A percentile compares a stretch with the other conserved stretches of the same genome.
Conservation (phyloP, 2,329 filamentous ascomycete genomes). For the Fusarium subglutinans region DNA sequence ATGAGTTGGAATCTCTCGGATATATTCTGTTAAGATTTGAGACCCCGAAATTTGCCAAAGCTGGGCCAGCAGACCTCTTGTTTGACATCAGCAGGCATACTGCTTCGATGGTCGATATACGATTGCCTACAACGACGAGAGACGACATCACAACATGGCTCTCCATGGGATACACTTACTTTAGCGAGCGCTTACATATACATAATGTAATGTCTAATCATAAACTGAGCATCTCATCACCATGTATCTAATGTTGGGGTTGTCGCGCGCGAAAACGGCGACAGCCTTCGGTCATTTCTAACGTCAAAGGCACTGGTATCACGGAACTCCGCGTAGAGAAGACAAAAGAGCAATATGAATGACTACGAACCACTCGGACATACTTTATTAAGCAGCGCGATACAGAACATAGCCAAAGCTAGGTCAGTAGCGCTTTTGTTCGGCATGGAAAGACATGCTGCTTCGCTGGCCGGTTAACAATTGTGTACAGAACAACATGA, state of each 20-base stretch:
- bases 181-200: too few species aligned
- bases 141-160: not conserved
- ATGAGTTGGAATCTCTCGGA: too few species aligned
- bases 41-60: too few species aligned
- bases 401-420: accelerated
- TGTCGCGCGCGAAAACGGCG: not conserved
- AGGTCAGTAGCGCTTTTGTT: accelerated
- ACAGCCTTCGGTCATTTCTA: not conserved
- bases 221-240: too few species aligned
- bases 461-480: not conserved
- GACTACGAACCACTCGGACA: accelerated
- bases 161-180: accelerated
- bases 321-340: accelerated
- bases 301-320: accelerated
- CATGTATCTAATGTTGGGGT: accelerated
- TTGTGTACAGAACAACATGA: not conserved
- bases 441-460: not conserved
- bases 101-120: too few species aligned
- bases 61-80: too few species aligned
- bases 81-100: too few species aligned
- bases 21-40: too few species aligned
- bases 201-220: too few species aligned
- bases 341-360: too few species aligned
- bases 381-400: accelerated
- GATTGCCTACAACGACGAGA: not conserved